Evolutionary conservation across 306 rosid species (phyloP), one percentile per base, ranked within the genome.

Genomic region (Dalbergia cultrata): DNA sequence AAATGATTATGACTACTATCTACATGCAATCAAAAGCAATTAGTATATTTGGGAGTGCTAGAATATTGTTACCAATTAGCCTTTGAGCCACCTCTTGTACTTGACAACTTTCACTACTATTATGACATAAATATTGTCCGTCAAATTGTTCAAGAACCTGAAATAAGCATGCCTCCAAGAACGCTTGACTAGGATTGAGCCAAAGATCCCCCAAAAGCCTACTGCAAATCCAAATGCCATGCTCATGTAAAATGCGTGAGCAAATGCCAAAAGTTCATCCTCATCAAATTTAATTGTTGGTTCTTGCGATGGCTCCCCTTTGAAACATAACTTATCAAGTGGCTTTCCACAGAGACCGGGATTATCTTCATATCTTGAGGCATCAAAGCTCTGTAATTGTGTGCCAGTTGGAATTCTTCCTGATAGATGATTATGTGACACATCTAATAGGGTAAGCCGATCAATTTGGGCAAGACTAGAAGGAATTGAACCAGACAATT

Each of bases 141-240:
- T 0, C 13, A 59, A 8, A 71, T 60, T 62, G 60, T 14, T 71
- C 33, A 80, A 1, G 47, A 63, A 72, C 19, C 31, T 63, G 57
- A 80, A 80, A 63, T 80, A 80, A n/a, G 83, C 67, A 50, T 62
- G 39, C 1, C 78, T 1, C 67, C 67, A 79, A 60, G 77, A 62
- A 0, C 12, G 72, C 0, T n/a, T 58, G 13, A 69, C 2, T 13
- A 57, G 67, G 8, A 58, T 73, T 39, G 67, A 58, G 16, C 67
- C 78, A 73, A 73, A 57, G 35, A 70, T 11, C 6, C 77, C 63
- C 54, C 61, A 79, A 9, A 79, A 70, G 7, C 77, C 37, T 0
- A 8, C 44, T 6, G 21, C 22, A 60, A 69, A 79, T 45, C 83
- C 83, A 13, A 70, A 0, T 33, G 31, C 2, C 71, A 79, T 45